Evolutionary conservation across 306 rosid genomes (phyloP), one percentile per base, ranked within the genome.

Genomic region (Dicorynia guianensis): DNA sequence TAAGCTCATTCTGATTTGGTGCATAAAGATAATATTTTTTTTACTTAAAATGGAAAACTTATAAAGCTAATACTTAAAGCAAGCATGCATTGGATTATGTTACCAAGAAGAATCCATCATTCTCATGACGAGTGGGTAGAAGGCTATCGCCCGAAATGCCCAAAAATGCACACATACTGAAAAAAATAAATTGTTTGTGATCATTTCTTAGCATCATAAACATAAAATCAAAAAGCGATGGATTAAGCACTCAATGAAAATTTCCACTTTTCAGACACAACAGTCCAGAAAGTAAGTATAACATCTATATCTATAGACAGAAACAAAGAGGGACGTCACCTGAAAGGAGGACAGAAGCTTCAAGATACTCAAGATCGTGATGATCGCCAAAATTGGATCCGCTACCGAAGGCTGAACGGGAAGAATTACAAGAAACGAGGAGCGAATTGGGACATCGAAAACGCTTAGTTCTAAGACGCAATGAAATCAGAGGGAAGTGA

Each of bases 291-390:
- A 25, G 30, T 25, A 25, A 25, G 2, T 25, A 25, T 25, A 25
- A 25, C 30, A 25, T 25, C 1, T 25, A 25, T 25, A 25, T 25
- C 1, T 25, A 25, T n/a, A 25, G 30, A 25, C 30, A 25, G 30
- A 13, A 46, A 14, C 4, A 80, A 50, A 52, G 54, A 46, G 55
- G 72, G 20, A 69, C 11, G 15, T 48, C 40, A 91, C 99, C 99
- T 85, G 98, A 82, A 68, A 92, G 91, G 10, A 96, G 97, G 58
- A 96, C 85, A 2, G 99, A 87, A 76, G 99, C 99, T 84, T 89
- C 89, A 10, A 92, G 85, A 74, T 75, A 93, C 33, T 92, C 96
- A 44, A 49, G 79, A 38, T 52, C 36, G 48, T 63, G 77, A 53
- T 54, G 86, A 49, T 86, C 90, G 62, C 69, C 83, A 64, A 65